Base-by-base conservation (phyloP, 176 grass and related monocot species). In the Cenchrus americanus region DNA sequence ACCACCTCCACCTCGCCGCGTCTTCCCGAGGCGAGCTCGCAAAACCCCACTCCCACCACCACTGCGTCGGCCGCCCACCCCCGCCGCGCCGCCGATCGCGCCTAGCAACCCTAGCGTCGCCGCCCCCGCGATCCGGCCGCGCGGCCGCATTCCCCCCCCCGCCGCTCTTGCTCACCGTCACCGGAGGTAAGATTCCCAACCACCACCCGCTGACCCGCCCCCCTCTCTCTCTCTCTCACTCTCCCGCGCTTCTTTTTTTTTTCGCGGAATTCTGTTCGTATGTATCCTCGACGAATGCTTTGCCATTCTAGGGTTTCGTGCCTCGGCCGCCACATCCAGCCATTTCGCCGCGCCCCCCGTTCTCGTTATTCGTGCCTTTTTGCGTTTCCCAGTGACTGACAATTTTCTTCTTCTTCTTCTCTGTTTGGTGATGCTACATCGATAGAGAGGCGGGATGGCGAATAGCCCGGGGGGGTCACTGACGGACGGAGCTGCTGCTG, bases 401-500 rank as follows among this genome's bases (percentile, higher is more conserved):
- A 12, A 44, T 17, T 71, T 37, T 37, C n/a, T 37, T 37, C 11
- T 71, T 37, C 4, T 30, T 37, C 4, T 87, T n/a, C 10, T 70
- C 62, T 9, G 14, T 40, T 52, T 13, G 10, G 23, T 58, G 57
- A 9, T 71, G 10, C 44, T 43, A n/a, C n/a, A 10, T 37, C 8
- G 0, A 27, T 60, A 61, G 51, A 55, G 65, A 11, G 10, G 67
- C 26, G 44, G 32, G 48, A 94, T 95, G 93, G 58, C 46, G 32
- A 86, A 24, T 37, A 55, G 76, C 84, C 80, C 93, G 0, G 62
- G 78, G 68, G 69, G 63, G 13, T 44, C 73, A 14, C 11, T 58
- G 14, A 22, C 40, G 11, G 74, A 76, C 21, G 77, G 41, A 66
- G 68, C 18, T 14, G 26, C 41, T 32, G n/a, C n/a, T n/a, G n/a